Evolutionary conservation across 345 rosid genomes (phyloP).

Genomic region (Melaleuca quinquenervia): DNA sequence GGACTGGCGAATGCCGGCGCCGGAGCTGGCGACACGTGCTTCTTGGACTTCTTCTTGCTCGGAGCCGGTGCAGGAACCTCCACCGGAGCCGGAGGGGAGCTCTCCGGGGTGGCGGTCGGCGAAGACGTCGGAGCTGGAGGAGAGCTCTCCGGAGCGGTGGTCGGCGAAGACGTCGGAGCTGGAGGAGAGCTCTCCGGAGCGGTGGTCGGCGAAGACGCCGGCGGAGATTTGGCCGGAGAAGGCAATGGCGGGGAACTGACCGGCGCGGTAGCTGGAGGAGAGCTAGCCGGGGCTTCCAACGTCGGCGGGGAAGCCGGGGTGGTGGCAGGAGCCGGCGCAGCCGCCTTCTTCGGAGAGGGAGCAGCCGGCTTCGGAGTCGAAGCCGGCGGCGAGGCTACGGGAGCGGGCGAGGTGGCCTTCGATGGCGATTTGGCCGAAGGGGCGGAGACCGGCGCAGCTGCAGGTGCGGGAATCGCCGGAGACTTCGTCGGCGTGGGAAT

Average conservation of each 20-base stretch:
- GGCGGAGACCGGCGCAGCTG: slow-evolving; percentile 44
- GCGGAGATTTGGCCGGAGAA: slow-evolving; percentile 5
- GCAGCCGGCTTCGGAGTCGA: slow-evolving; percentile 11
- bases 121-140: slow-evolving; percentile 13
- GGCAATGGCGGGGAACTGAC: slow-evolving; percentile 22
- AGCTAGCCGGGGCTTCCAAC: slow-evolving; percentile 2
- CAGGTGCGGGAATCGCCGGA: not conserved
- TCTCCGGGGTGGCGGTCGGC: slow-evolving; percentile 7
- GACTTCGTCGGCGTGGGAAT: not conserved
- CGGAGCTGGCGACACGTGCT: slow-evolving; percentile 15
- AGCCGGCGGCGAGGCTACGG: not conserved
- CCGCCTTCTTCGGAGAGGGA: slow-evolving; percentile 19
- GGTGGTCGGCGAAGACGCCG: slow-evolving; percentile 11
- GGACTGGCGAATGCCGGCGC: slow-evolving; percentile 1
- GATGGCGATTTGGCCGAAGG: slow-evolving; percentile 41
- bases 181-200: slow-evolving; percentile 18
- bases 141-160: slow-evolving; percentile 11
- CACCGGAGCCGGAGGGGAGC: slow-evolving; percentile 16
- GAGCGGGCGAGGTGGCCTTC: slow-evolving; percentile 10
- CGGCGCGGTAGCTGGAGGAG: slow-evolving; percentile 16
- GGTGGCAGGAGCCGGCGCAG: slow-evolving; percentile 10
- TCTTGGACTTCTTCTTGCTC: slow-evolving; percentile 21
- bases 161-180: not conserved
- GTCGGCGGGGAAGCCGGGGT: slow-evolving; percentile 15
- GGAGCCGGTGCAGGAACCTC: slow-evolving; percentile 30